These are phyloP conservation scores for Fusarium armeniacum DNA, from an alignment of 2,329 filamentous ascomycete genomes.

Conservation along the genomic window DNA sequence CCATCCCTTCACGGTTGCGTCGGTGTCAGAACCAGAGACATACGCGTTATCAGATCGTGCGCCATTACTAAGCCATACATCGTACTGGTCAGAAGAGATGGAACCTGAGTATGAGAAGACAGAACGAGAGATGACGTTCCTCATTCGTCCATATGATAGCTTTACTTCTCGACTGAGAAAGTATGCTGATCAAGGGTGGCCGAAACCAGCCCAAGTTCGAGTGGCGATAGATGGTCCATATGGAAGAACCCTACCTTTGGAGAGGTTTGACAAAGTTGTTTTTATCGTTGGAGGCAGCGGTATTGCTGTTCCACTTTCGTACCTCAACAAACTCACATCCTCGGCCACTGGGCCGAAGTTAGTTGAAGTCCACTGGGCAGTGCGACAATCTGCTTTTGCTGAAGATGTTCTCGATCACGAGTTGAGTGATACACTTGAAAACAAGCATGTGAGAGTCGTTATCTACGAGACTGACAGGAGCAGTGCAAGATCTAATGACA, in stretches of 20 bases:
- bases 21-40: constrained; percentile 35
- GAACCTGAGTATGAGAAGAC: not conserved
- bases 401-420: constrained; percentile 5
- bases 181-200: not conserved
- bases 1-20: constrained; percentile 64
- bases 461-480: not conserved
- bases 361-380: constrained; percentile 20
- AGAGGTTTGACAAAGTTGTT: not conserved
- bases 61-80: not conserved
- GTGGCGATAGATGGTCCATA: constrained; percentile 17
- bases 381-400: constrained; percentile 15
- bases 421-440: not conserved
- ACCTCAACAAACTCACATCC: not conserved
- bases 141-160: constrained; percentile 62
- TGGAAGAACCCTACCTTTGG: constrained; percentile 1
- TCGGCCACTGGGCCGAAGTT: accelerated
- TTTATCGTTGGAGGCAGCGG: constrained; percentile 28
- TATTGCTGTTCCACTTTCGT: constrained; percentile 14
- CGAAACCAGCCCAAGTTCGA: not conserved
- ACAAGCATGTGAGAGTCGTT: not conserved
- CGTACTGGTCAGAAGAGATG: accelerated
- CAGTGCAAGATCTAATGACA: not conserved
- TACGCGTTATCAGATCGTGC: not conserved
- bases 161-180: constrained; percentile 53
- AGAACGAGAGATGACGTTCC: constrained; percentile 54